Evolutionary conservation across 1,284 basidiomycete species (phyloP).

Genomic region (Trametes hirsuta): DNA sequence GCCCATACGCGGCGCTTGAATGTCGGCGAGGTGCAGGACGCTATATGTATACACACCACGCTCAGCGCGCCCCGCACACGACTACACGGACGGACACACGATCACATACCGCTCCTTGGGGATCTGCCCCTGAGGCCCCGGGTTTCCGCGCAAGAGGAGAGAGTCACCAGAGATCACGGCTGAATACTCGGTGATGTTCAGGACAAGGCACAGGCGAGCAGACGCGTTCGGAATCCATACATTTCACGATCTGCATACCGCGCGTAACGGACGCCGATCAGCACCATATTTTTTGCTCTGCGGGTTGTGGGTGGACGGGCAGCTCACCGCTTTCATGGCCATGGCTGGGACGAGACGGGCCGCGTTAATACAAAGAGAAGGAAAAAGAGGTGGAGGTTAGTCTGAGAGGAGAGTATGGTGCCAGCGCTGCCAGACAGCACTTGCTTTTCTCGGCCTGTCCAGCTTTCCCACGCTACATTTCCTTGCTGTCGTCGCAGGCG

Average conservation of each 20-base stretch:
- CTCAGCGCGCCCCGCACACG: slow-evolving; percentile 14
- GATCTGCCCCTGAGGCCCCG: slow-evolving; percentile 79
- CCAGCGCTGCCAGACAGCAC: slow-evolving; percentile 18
- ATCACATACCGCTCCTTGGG: slow-evolving; percentile 81
- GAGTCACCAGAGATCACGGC: slow-evolving; percentile 91
- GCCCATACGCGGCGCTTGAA: slow-evolving; percentile 82
- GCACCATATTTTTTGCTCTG: background rate
- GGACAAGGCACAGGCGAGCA: slow-evolving; percentile 17
- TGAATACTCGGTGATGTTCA: slow-evolving; percentile 42
- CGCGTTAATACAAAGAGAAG: background rate
- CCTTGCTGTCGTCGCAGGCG: slow-evolving; percentile 11
- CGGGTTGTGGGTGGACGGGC: background rate
- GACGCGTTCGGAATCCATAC: slow-evolving; percentile 41
- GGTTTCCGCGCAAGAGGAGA: slow-evolving; percentile 77
- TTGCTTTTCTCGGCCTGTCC: slow-evolving; percentile 20
- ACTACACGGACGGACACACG: background rate
- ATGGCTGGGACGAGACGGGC: slow-evolving; percentile 18
- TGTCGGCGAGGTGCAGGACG: slow-evolving; percentile 84
- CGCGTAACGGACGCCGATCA: slow-evolving; percentile 1
- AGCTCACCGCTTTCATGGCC: slow-evolving; percentile 30
- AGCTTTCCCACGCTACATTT: slow-evolving; percentile 22
- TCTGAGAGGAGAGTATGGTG: slow-evolving; percentile 3
- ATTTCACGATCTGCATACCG: slow-evolving; percentile 65
- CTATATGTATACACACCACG: slow-evolving; percentile 41
- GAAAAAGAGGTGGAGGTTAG: background rate